Evolutionary conservation across 805 yeast genomes (phyloP), one percentile per base, ranked within the genome.

Genomic region (Kockiozyma suomiensis): DNA sequence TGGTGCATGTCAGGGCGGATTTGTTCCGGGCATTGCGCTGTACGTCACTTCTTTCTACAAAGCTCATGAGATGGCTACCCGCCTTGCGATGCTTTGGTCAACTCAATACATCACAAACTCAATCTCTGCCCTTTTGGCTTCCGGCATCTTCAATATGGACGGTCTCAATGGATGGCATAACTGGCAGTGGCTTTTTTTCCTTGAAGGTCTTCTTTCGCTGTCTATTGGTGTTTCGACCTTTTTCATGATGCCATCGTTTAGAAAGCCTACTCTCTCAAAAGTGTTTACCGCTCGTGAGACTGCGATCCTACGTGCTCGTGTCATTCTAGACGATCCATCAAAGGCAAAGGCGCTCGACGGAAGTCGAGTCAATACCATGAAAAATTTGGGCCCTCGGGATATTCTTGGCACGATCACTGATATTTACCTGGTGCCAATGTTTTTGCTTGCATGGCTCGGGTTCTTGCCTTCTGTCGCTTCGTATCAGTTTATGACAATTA

Each of bases 21-120:
- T 85, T 60, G 84, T 87, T 54, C 85, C 87, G 35, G 89, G 85
- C 64, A 73, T 81, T 32, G 80, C 82, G 54, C 72, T 85, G 47
- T 86, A 87, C 84, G 75, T 86, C 70, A 80, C 86, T 0, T 85
- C 84, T 71, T 86, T 85, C 73, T 86, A 82, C 73, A 86, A 83
- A 2, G 70, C 81, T 32, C 70, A 76, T 25, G 90, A 86, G 70
- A 73, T 86, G 32, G 78, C 87, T 0, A 71, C 82, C 19, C 75
- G 90, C 56, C 72, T 85, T 32, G 80, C 87, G 0, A 77, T 78
- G 65, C 84, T 86, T 70, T 85, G 85, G 79, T 77, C 83, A 32
- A 78, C 86, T 2, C 75, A 79, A 58, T 81, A 85, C 1, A 54
- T 78, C 25, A 79, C 85, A 0, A 76, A 74, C 50, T 78, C 82